These are phyloP conservation scores for Tricholoma furcatifolium DNA, from an alignment of 768 basidiomycete genomes.

Conservation along the genomic window DNA sequence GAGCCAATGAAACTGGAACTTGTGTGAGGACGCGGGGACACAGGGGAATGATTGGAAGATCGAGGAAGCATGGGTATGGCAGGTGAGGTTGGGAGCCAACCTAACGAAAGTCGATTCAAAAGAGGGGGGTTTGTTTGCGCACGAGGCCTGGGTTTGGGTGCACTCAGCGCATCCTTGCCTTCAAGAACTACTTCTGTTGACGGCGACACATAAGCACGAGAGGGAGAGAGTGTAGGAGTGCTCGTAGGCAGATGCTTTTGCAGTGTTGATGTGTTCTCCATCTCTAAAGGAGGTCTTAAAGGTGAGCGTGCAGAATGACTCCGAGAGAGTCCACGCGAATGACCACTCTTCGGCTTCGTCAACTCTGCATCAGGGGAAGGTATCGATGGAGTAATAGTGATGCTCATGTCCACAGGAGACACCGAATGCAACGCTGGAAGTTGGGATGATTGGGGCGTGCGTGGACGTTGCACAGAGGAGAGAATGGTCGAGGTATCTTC, in stretches of 20 bases:
- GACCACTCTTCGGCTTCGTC: constrained; percentile 1
- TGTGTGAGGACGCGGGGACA: constrained; percentile 17
- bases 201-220: constrained; percentile 1
- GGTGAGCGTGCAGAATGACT: constrained; percentile 36
- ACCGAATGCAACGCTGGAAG: constrained; percentile 29
- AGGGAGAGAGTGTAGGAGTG: background rate
- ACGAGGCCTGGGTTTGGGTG: constrained; percentile 30
- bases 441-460: constrained; percentile 18
- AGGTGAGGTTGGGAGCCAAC: constrained; percentile 52
- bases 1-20: constrained; percentile 1
- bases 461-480: constrained; percentile 4
- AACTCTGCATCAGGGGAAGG: constrained; percentile 29
- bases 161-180: constrained; percentile 10
- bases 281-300: constrained; percentile 10
- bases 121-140: constrained; percentile 67
- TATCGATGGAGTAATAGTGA: constrained; percentile 28
- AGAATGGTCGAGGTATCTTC: constrained; percentile 8
- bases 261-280: background rate
- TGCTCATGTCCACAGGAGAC: constrained; percentile 25
- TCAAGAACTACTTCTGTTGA: constrained; percentile 13
- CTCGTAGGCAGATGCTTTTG: background rate
- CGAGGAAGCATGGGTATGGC: constrained; percentile 29
- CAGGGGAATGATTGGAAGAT: constrained; percentile 14
- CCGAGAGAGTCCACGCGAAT: constrained; percentile 37
- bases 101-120: constrained; percentile 67